Evolutionary conservation across 495 filamentous ascomycete species (phyloP).

Genomic region (Aspergillus coremiiformis): DNA sequence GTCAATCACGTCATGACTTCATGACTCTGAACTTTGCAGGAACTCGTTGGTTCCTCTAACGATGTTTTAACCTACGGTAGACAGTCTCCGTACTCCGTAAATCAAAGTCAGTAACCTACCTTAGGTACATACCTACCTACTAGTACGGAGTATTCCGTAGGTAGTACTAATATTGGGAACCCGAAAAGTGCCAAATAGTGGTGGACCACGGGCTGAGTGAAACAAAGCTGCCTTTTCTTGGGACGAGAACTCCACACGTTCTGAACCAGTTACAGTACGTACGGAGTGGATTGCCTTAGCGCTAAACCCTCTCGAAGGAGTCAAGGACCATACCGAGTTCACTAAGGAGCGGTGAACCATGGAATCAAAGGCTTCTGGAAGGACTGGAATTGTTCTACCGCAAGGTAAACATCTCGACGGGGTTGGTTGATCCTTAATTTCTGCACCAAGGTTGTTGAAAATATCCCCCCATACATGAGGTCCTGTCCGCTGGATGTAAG

Average conservation of each 20-base stretch:
- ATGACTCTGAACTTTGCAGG: neutral
- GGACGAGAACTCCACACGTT: neutral
- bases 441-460: neutral
- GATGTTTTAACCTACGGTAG: no score
- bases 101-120: no score
- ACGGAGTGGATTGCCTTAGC: no score
- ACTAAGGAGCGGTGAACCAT: conserved; percentile 18
- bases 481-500: neutral
- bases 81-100: no score
- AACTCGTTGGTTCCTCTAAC: neutral
- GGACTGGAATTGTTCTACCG: conserved; percentile 6
- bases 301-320: neutral
- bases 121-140: neutral
- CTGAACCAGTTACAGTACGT: no score
- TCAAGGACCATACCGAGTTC: neutral
- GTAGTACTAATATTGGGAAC: neutral
- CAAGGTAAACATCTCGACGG: conserved; percentile 7
- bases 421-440: conserved; percentile 14
- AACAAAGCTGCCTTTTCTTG: neutral
- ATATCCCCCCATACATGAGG: neutral
- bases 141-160: no score
- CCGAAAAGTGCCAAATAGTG: neutral
- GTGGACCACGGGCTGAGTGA: neutral
- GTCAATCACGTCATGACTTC: neutral
- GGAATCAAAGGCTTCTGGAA: conserved; percentile 15